Conservation (phyloP, 2,329 filamentous ascomycete genomes). For the Epichloe scottii region DNA sequence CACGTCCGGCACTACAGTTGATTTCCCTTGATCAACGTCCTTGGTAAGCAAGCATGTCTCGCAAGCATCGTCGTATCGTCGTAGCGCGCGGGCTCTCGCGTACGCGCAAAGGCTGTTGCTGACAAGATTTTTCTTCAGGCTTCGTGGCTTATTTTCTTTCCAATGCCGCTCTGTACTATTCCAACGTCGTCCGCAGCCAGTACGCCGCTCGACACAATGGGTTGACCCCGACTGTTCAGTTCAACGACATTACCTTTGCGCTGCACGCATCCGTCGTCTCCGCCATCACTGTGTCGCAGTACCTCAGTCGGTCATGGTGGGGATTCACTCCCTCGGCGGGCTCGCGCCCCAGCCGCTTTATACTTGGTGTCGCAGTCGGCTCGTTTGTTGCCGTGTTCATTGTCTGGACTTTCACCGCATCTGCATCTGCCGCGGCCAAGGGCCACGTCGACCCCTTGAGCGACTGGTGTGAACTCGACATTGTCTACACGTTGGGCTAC, state of each 20-base stretch:
- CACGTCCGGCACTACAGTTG: constrained; percentile 73
- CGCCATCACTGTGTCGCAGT: constrained; percentile 62
- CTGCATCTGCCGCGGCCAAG: constrained; percentile 25
- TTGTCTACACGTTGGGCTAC: constrained; percentile 61
- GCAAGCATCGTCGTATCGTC: no score
- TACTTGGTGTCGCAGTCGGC: constrained; percentile 58
- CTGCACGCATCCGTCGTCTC: constrained; percentile 66
- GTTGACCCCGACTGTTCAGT: constrained; percentile 68
- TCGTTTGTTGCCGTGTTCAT: constrained; percentile 47
- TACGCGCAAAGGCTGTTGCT: neutral
- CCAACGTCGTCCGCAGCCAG: constrained; percentile 61
- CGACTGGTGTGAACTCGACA: constrained; percentile 51
- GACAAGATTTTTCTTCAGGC: constrained; percentile 26
- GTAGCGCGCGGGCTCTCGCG: no score
- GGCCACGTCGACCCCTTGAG: constrained; percentile 22
- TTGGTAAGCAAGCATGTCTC: constrained; percentile 29
- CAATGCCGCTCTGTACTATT: constrained; percentile 66
- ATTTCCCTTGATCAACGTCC: constrained; percentile 69
- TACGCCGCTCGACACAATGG: constrained; percentile 71
- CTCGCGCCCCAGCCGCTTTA: constrained; percentile 45
- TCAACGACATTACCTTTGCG: constrained; percentile 86
- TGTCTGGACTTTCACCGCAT: constrained; percentile 34
- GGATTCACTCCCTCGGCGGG: constrained; percentile 51
- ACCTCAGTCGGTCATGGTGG: constrained; percentile 65
- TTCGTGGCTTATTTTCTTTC: constrained; percentile 67